Evolutionary conservation across 164 flowering plant genomes (phyloP), one percentile per base, ranked within the genome.

Genomic region (Berberis vulgaris): DNA sequence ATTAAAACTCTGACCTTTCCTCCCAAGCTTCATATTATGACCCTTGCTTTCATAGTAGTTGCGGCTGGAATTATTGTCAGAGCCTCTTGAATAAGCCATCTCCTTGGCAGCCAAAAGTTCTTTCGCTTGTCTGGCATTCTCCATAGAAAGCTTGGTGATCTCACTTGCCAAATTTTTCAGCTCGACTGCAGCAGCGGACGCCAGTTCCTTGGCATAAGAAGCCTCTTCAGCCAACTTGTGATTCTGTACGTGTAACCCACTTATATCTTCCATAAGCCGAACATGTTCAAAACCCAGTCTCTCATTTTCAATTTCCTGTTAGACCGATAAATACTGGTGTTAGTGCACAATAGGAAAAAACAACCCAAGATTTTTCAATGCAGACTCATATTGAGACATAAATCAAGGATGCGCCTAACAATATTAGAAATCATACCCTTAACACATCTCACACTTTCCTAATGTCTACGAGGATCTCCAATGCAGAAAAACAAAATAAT

Each of bases 111-210:
- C 79, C 63, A 74, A 65, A 63, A 89, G 66, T 67, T 91, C 97
- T 61, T 91, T 91, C 67, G 86, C 95, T 38, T 86, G 76, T 71
- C 85, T 91, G 54, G 89, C 81, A 67, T 89, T 95, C 67, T 84
- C 92, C 58, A 89, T 11, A 6, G 99, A 95, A 9, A 95, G 84
- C 77, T 87, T 92, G 5, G 97, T 88, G 47, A 95, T 89, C 76
- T 95, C 98, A 71, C 83, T 82, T 53, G 99, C 97, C 81, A 91
- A 77, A 71, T 89, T 89, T 73, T 95, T 95, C 62, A 95, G 76
- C 78, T 91, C 98, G 52, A 88, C 87, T n/a, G 99, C 99, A 59
- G 99, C 99, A 78, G 99, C 97, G 77, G 99, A 95, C 0, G 99
- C 99, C 58, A 95, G 69, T 76, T 95, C 97, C 74, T 95, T 95